phyloP scores from a whole-genome alignment of 2,329 filamentous ascomycete species.

The Reticulascus tulasneorum region DNA sequence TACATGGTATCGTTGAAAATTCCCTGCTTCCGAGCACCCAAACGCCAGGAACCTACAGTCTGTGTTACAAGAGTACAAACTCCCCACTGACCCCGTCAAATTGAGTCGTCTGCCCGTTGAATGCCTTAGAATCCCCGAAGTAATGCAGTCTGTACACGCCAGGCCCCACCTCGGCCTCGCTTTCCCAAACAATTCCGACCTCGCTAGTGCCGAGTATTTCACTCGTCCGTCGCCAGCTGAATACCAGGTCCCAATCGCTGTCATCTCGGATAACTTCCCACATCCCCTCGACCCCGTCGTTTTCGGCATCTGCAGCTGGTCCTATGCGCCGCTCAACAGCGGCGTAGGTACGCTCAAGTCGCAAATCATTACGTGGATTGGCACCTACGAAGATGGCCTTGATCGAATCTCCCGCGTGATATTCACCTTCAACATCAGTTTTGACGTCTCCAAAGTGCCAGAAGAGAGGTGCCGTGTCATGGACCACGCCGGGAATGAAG shows the following conservation, averaged over 20 bases:
- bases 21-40: not conserved
- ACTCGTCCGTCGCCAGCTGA: slow-evolving; percentile 72
- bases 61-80: slow-evolving; percentile 34
- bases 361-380: slow-evolving; percentile 83
- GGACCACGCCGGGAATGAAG: slow-evolving; percentile 76
- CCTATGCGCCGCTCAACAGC: slow-evolving; percentile 62
- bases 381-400: slow-evolving; percentile 74
- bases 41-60: not conserved
- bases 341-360: slow-evolving; percentile 72
- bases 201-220: slow-evolving; percentile 69
- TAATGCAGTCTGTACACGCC: slow-evolving; percentile 76
- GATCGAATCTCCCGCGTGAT: slow-evolving; percentile 55
- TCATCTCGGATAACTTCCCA: slow-evolving; percentile 74
- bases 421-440: slow-evolving; percentile 46
- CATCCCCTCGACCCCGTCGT: slow-evolving; percentile 15
- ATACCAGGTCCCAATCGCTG: slow-evolving; percentile 77
- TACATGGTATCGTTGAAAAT: too few relatives aligned
- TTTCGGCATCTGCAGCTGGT: slow-evolving; percentile 10
- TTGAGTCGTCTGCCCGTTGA: slow-evolving; percentile 56
- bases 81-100: slow-evolving; percentile 65
- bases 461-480: slow-evolving; percentile 62
- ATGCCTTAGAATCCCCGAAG: slow-evolving; percentile 72
- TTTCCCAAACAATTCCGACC: slow-evolving; percentile 75
- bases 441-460: slow-evolving; percentile 67
- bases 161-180: slow-evolving; percentile 52